phyloP scores from a whole-genome alignment of 495 filamentous ascomycete species.

The Aeminium ludgeri region DNA sequence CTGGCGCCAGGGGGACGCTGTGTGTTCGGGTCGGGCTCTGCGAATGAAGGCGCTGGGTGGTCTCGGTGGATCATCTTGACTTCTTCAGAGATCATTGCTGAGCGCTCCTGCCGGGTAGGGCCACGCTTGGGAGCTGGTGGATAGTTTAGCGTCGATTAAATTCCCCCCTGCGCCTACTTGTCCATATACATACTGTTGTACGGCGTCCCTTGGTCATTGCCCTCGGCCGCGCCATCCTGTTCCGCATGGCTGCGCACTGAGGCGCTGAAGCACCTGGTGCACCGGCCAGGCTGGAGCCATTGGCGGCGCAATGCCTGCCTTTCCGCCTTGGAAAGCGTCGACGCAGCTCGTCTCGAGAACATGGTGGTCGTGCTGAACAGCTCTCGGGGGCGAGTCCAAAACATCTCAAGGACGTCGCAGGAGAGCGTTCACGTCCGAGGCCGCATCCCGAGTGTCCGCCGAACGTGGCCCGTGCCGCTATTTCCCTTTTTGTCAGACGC shows the following conservation, averaged over 20 bases:
- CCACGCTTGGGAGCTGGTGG: slow-evolving; percentile 11
- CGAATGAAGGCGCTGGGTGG: background rate
- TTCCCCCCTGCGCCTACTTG: background rate
- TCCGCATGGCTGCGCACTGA: slow-evolving; percentile 1
- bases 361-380: background rate
- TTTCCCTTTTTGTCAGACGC: no score
- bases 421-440: no score
- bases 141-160: background rate
- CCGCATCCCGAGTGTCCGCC: no score
- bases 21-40: slow-evolving; percentile 1
- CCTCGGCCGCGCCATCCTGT: background rate
- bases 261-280: slow-evolving; percentile 13
- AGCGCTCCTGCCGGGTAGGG: slow-evolving; percentile 13
- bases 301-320: slow-evolving; percentile 5
- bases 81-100: slow-evolving; percentile 15
- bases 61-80: slow-evolving; percentile 13
- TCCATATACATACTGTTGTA: slow-evolving; percentile 7
- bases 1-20: background rate
- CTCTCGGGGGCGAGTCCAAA: no score
- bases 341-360: background rate
- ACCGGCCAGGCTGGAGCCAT: slow-evolving; percentile 12
- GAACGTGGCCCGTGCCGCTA: no score
- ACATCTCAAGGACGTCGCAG: no score
- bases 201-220: slow-evolving; percentile 3
- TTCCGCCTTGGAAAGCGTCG: slow-evolving; percentile 1